Evolutionary conservation across 345 rosid species (phyloP), one percentile per base, ranked within the genome.

Genomic region (Eucalyptus curtisii): DNA sequence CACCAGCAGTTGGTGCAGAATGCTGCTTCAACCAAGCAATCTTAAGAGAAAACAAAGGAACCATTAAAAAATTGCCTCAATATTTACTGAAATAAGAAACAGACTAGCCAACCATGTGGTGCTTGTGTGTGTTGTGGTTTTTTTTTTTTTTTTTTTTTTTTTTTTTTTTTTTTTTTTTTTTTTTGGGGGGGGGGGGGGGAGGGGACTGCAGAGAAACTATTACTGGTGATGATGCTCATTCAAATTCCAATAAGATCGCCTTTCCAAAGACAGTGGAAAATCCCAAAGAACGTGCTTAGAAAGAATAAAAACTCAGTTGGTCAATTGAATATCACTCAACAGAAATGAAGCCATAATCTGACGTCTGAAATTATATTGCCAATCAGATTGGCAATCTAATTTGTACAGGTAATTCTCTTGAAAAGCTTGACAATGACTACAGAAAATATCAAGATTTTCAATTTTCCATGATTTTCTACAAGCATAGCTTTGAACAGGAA

Each of bases 1-100:
- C 90, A 90, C 99, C 99, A 92, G 99, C 96, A 66, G 97, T 88
- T 90, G 99, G 99, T 76, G 99, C 99, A 89, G 98, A 95, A 90
- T 98, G 99, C 91, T 97, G 99, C 92, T 95, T 98, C 90, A 92
- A 92, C 99, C 99, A 98, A 87, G 99, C 96, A 90, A 93, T 94
- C 99, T 98, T 93, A 88, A 93, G 86, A 87, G 61, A 45, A 27
- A 31, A 20, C 30, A 89, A 31, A 86, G 31, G 48, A 79, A 40
- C 55, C 48, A 22, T 61, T 5, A 87, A 22, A 44, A 87, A 20
- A 48, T 5, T 42, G 45, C 50, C 45, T 89, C 5, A 11, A 57
- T 45, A 61, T 59, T 40, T 47, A 45, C 76, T 30, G 37, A 87
- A 42, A 47, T 61, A 30, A 80, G 42, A 48, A 16, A 66, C 7